Percentiles rank a stretch among this genome's conserved stretches.
Conservation (phyloP, 345 rosid species). For the Linum tenue region DNA sequence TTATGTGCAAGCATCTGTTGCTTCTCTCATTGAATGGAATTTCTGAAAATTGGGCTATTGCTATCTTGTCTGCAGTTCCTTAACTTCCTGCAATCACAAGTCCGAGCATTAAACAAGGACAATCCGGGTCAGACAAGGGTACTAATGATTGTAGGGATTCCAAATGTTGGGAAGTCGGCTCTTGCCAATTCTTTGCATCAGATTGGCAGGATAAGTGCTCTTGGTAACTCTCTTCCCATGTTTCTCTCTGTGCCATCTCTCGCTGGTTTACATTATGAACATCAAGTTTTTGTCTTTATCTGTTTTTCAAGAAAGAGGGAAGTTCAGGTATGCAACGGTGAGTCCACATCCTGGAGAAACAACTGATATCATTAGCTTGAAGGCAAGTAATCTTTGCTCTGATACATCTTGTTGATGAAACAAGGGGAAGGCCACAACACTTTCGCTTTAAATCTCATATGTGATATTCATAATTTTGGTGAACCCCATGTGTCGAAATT, state of each 20-base stretch:
- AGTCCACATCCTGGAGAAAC: constrained; percentile 83
- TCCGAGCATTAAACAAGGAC: constrained; percentile 47
- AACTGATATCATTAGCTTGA: constrained; percentile 72
- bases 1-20: neutral
- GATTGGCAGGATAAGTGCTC: constrained; percentile 72
- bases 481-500: neutral
- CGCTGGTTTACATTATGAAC: neutral
- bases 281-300: neutral
- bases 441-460: neutral
- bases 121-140: constrained; percentile 39
- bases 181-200: constrained; percentile 74
- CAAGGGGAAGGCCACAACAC: neutral
- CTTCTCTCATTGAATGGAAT: neutral
- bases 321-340: constrained; percentile 57
- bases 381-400: constrained; percentile 32
- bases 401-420: neutral
- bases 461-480: neutral
- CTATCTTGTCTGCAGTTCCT: constrained; percentile 42
- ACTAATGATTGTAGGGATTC: constrained; percentile 68
- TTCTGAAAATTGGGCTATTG: neutral
- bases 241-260: neutral
- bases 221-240: constrained; percentile 28
- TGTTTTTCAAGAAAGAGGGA: constrained; percentile 57
- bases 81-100: constrained; percentile 58
- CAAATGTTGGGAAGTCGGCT: constrained; percentile 86